phyloP scores from a whole-genome alignment of 2,329 filamentous ascomycete species.

The Arthrobotrys iridis region DNA sequence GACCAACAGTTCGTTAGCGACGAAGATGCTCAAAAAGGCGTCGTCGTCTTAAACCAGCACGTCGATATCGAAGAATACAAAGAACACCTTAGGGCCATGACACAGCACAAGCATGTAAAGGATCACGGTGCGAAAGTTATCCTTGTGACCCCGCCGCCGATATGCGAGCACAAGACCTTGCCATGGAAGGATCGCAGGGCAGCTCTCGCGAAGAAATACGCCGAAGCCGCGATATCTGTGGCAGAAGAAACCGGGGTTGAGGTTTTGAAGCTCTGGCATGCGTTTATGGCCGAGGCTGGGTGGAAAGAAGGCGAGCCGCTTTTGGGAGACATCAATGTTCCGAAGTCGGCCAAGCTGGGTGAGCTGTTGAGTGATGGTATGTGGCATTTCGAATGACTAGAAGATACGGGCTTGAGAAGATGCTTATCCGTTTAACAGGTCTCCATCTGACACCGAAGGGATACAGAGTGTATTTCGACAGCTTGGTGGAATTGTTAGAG shows the following conservation, averaged over 20 bases:
- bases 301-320: constrained; percentile 67
- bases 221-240: constrained; percentile 72
- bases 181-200: constrained; percentile 68
- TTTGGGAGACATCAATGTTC: constrained; percentile 69
- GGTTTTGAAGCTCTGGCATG: constrained; percentile 81
- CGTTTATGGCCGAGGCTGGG: constrained; percentile 74
- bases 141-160: constrained; percentile 81
- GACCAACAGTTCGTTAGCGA: constrained; percentile 59
- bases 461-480: constrained; percentile 68
- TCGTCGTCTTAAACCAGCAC: constrained; percentile 69
- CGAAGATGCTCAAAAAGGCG: background rate
- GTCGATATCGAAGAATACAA: constrained; percentile 80
- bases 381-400: constrained; percentile 56
- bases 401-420: constrained; percentile 13
- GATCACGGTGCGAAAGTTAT: constrained; percentile 78
- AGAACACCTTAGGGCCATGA: constrained; percentile 75
- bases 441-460: constrained; percentile 69
- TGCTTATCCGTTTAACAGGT: constrained; percentile 60
- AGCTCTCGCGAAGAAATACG: constrained; percentile 71
- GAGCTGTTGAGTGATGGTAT: constrained; percentile 69
- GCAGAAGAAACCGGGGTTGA: constrained; percentile 68
- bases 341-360: constrained; percentile 68
- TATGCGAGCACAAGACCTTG: constrained; percentile 63
- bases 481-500: constrained; percentile 66
- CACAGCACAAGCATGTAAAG: constrained; percentile 75